Evolutionary conservation across 2,329 filamentous ascomycete genomes (phyloP), one percentile per base, ranked within the genome.

Genomic region (Emmonsiellopsis sp.): DNA sequence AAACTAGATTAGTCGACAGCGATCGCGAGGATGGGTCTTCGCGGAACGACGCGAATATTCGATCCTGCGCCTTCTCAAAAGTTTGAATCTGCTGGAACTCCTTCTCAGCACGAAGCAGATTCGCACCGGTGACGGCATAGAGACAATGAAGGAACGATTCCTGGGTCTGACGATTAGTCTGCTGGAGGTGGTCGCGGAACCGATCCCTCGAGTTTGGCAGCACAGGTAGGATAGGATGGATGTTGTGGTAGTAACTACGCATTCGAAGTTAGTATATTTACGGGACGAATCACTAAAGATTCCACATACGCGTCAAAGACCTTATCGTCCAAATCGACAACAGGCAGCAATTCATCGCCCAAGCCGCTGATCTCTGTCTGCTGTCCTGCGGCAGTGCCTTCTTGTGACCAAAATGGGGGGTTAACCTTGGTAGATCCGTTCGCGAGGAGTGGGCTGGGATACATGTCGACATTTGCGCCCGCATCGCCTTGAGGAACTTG

Each of bases 141-240:
- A 73, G 56, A 5, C 64, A 65, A 54, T 72, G 68, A 31, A 69
- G 61, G 52, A 73, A 72, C 0, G 67, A 65, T 52, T 73, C 69
- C 56, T 74, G 71, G 11, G 69, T 60, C 49, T 68, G 65, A 34
- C 71, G 68, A 43, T 62, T 68, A 56, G 68, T 68, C 53, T 69
- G 68, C 43, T 71, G 66, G 17, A 74, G 63, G 48, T 69, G 60
- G 44, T 65, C 65, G 42, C 67, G 56, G 42, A 71, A 62, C 37
- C 68, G 65, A 33, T 71, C 68, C 48, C 63, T 67, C 10, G 69
- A 68, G 56, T 69, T 65, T 8, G 71, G 68, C n/a, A 74, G 60
- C 21, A 73, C 66, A 1, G 71, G 71, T 21, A 72, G 60, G 17
- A 72, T 56, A 6, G 64, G 63, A 56, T 74, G 71, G 21, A 74